Conservation (phyloP, 2,329 filamentous ascomycete species). For the Byssoonygena ceratinophila region DNA sequence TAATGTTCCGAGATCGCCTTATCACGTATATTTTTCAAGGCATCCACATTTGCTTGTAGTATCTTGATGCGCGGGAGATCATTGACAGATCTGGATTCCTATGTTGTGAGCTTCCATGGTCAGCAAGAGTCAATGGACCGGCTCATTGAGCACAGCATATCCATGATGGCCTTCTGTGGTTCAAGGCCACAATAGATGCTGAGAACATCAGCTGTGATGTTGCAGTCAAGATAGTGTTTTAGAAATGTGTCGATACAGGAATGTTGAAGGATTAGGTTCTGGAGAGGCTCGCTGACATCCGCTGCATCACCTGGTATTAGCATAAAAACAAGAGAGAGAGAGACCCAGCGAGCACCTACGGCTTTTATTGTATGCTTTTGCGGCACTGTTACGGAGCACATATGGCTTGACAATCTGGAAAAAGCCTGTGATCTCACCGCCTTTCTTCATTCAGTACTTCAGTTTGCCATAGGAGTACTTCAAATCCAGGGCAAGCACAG, state of each 20-base stretch:
- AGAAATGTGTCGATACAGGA: not conserved
- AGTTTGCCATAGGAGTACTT: not conserved
- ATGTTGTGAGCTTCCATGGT: not conserved
- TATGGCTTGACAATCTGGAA: conserved; percentile 5
- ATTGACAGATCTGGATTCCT: conserved; percentile 6
- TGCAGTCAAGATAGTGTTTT: not conserved
- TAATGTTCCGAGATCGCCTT: not conserved
- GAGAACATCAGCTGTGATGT: not conserved
- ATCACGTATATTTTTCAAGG: not conserved
- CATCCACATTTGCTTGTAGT: not conserved
- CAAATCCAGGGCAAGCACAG: not conserved
- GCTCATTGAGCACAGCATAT: conserved; percentile 1
- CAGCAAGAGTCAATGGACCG: conserved; percentile 1
- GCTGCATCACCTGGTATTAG: not conserved
- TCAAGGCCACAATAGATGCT: not conserved
- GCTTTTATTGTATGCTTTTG: conserved; percentile 6
- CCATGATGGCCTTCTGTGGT: not conserved
- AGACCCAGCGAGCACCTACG: conserved; percentile 5
- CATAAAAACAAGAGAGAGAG: not conserved
- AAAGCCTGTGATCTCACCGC: conserved; percentile 11
- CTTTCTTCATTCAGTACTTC: conserved; percentile 9
- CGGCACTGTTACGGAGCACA: conserved; percentile 7
- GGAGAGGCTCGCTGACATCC: not conserved
- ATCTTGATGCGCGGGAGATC: not conserved
- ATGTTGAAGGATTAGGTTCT: conserved; percentile 6